phyloP scores from a whole-genome alignment of 257 asterid species.

The Anisodus tanguticus region DNA sequence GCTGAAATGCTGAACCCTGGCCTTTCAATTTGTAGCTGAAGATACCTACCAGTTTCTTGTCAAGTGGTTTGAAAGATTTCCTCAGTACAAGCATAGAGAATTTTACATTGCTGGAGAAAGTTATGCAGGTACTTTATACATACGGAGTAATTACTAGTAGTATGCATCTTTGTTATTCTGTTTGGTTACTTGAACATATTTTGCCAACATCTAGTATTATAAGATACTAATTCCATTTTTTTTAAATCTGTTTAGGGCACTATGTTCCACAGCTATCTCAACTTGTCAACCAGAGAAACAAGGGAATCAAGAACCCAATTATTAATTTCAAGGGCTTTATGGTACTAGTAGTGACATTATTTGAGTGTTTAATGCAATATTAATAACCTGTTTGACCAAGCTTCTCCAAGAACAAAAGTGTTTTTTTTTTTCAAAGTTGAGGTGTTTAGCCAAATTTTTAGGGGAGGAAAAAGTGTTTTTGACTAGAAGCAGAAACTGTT shows the following conservation, averaged over 20 bases:
- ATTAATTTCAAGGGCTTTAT: conserved; percentile 90
- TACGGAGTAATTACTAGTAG: background rate
- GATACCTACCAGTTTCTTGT: conserved; percentile 78
- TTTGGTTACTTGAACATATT: background rate
- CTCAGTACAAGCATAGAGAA: conserved; percentile 88
- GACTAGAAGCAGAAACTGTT: too few relatives aligned
- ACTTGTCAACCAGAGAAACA: conserved; percentile 64
- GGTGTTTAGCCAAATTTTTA: too few relatives aligned
- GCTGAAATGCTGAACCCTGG: conserved; percentile 32
- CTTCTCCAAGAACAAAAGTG: too few relatives aligned
- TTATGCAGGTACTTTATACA: conserved; percentile 66
- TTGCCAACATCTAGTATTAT: background rate
- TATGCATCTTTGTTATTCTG: background rate
- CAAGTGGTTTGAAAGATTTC: conserved; percentile 96
- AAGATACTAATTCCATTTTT: background rate
- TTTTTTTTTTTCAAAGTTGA: too few relatives aligned
- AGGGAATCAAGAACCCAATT: conserved; percentile 72
- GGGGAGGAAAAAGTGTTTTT: too few relatives aligned
- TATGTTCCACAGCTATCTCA: conserved; percentile 94
- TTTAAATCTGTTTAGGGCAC: conserved; percentile 62
- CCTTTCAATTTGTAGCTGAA: conserved; percentile 66
- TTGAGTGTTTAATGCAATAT: conserved; percentile 3
- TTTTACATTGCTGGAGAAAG: conserved; percentile 97
- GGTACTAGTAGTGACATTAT: conserved; percentile 47
- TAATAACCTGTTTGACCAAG: too few relatives aligned